phyloP scores from a whole-genome alignment of 2,329 filamentous ascomycete species.

The Fusarium sarcochroum region DNA sequence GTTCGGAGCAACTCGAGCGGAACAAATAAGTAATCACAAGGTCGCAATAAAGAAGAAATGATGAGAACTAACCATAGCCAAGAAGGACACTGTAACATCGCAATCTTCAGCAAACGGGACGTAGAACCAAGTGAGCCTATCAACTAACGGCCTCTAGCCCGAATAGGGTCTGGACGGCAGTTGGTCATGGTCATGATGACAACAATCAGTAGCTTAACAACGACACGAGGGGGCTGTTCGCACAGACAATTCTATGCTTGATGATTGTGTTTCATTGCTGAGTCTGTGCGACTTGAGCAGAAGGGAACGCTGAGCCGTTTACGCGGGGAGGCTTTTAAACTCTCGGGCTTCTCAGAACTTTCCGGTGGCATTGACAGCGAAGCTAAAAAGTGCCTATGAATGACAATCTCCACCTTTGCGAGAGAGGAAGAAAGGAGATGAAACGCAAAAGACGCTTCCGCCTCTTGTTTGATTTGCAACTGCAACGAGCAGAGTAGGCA shows the following conservation, averaged over 20 bases:
- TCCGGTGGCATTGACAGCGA: slow-evolving; percentile 6
- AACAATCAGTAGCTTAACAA: slow-evolving; percentile 12
- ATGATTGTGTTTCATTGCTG: slow-evolving; percentile 15
- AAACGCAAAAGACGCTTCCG: slow-evolving; percentile 8
- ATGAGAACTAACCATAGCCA: slow-evolving; percentile 7
- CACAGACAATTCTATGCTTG: slow-evolving; percentile 25
- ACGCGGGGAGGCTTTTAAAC: slow-evolving; percentile 21
- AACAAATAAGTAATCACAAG: slow-evolving; percentile 3
- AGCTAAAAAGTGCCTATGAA: slow-evolving; percentile 8
- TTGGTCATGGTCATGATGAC: slow-evolving; percentile 37
- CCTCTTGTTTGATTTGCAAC: not conserved
- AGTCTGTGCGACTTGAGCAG: slow-evolving; percentile 4
- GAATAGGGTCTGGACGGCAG: slow-evolving; percentile 31
- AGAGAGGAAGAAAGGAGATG: not conserved
- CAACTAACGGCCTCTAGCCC: slow-evolving; percentile 37
- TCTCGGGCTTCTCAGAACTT: not conserved
- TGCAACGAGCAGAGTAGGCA: slow-evolving; percentile 12
- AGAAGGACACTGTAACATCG: slow-evolving; percentile 27
- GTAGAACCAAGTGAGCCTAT: slow-evolving; percentile 27
- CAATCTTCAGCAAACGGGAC: slow-evolving; percentile 31
- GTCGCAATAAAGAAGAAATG: slow-evolving; percentile 6
- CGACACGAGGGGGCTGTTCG: slow-evolving; percentile 21
- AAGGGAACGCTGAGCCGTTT: slow-evolving; percentile 9
- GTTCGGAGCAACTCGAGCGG: slow-evolving; percentile 7
- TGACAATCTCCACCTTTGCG: slow-evolving; percentile 22